Evolutionary conservation across 495 filamentous ascomycete genomes (phyloP).

Genomic region (Lindgomyces ingoldianus): DNA sequence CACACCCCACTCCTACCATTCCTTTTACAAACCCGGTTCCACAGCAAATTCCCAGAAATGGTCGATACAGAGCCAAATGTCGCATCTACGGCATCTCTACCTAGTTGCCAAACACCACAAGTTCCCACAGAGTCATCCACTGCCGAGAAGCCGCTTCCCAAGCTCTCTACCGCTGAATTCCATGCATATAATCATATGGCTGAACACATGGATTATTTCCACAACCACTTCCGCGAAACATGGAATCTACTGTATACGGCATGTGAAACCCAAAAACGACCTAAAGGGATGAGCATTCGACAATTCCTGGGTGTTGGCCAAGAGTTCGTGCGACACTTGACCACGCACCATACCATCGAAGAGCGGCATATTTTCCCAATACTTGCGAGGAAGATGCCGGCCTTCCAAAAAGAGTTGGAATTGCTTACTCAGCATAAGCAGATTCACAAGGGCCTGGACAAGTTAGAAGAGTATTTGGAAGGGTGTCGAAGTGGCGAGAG

Average conservation of each 20-base stretch:
- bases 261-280: slow-evolving; percentile 54
- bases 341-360: slow-evolving; percentile 81
- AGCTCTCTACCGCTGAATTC: slow-evolving; percentile 60
- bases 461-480: slow-evolving; percentile 66
- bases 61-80: neutral
- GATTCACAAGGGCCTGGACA: slow-evolving; percentile 81
- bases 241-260: slow-evolving; percentile 71
- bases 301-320: slow-evolving; percentile 65
- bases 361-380: slow-evolving; percentile 80
- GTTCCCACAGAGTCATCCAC: neutral
- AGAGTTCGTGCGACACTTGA: slow-evolving; percentile 66
- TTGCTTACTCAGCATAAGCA: slow-evolving; percentile 74
- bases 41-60: neutral
- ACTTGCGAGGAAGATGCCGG: slow-evolving; percentile 77
- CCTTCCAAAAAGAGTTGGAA: slow-evolving; percentile 66
- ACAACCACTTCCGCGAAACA: slow-evolving; percentile 72
- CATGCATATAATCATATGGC: slow-evolving; percentile 69
- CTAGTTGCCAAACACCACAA: neutral
- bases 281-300: slow-evolving; percentile 59
- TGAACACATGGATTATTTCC: slow-evolving; percentile 71
- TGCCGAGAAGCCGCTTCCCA: slow-evolving; percentile 39
- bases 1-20: neutral
- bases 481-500: slow-evolving; percentile 63
- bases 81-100: neutral
- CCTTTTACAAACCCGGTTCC: neutral